Conservation (phyloP, 345 rosid genomes). For the Dipteronia sinensis region DNA sequence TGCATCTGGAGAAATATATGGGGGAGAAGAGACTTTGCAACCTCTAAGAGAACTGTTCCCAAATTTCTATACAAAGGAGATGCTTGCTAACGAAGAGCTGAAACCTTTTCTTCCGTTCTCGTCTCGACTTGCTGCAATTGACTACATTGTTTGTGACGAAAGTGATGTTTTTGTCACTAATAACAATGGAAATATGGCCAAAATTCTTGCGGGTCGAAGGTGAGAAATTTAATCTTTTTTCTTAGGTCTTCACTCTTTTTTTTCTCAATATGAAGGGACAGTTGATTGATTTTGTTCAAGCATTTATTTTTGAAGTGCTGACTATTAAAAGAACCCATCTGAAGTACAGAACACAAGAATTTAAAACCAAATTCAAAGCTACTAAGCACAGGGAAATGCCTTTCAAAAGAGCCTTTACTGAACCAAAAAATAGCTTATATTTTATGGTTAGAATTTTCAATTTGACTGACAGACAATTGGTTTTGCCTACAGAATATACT, state of each 20-base stretch:
- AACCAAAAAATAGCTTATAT: neutral
- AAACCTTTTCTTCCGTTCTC: slow-evolving; percentile 77
- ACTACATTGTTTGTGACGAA: slow-evolving; percentile 88
- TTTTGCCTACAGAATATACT: neutral
- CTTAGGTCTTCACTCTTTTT: neutral
- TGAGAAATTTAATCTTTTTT: slow-evolving; percentile 35
- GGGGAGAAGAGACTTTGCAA: slow-evolving; percentile 84
- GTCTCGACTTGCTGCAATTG: slow-evolving; percentile 91
- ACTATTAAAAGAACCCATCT: neutral
- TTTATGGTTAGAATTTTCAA: too few species aligned
- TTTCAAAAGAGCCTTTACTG: neutral
- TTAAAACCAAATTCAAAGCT: neutral
- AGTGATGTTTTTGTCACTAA: slow-evolving; percentile 96
- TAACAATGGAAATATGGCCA: slow-evolving; percentile 99
- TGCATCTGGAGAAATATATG: slow-evolving; percentile 98
- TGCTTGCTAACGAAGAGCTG: slow-evolving; percentile 78
- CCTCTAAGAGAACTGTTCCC: slow-evolving; percentile 92
- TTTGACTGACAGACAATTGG: too few species aligned
- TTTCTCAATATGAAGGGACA: neutral
- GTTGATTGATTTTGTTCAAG: neutral
- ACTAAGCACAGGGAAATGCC: neutral
- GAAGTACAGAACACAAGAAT: neutral
- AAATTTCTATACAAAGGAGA: slow-evolving; percentile 92
- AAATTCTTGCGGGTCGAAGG: slow-evolving; percentile 99
- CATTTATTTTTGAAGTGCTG: neutral